Conservation (phyloP, 2,329 filamentous ascomycete genomes). For the Colletotrichum somersetense region DNA sequence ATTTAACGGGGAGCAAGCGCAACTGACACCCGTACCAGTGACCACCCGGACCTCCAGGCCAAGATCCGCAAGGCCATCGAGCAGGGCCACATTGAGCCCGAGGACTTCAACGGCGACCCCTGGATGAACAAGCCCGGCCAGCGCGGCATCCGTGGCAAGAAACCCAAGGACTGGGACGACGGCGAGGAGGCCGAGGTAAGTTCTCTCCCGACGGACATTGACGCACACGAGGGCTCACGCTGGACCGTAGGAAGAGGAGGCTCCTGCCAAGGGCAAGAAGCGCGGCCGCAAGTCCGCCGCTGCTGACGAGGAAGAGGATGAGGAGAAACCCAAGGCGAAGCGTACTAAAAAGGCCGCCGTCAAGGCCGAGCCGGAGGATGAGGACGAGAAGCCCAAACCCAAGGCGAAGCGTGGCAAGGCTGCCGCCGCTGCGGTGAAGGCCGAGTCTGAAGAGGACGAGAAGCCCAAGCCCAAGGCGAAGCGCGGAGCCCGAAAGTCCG, state of each 20-base stretch:
- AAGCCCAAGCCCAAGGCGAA: constrained; percentile 44
- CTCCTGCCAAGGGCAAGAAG: constrained; percentile 41
- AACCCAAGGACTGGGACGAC: constrained; percentile 46
- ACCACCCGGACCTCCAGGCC: constrained; percentile 72
- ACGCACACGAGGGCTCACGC: neutral
- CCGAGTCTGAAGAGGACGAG: constrained; percentile 44
- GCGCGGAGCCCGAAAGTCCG: constrained; percentile 26
- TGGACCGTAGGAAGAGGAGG: constrained; percentile 49
- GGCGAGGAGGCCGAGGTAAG: constrained; percentile 35
- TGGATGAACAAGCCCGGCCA: constrained; percentile 79
- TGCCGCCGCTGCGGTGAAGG: constrained; percentile 43
- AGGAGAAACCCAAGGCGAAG: constrained; percentile 51
- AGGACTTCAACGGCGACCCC: constrained; percentile 88
- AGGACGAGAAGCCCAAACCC: constrained; percentile 44
- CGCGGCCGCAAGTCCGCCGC: constrained; percentile 40
- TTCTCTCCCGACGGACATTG: neutral
- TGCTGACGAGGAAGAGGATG: constrained; percentile 43
- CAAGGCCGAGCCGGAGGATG: constrained; percentile 45
- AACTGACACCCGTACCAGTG: constrained; percentile 47
- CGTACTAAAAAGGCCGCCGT: constrained; percentile 42
- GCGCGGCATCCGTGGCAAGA: constrained; percentile 70
- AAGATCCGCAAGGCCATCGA: constrained; percentile 80
- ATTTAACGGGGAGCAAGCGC: neutral
- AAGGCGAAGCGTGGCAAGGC: constrained; percentile 43
- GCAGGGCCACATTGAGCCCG: constrained; percentile 84